These are phyloP conservation scores for Isatis lusitanica DNA, from an alignment of 441 rosid genomes.

Conservation along the genomic window DNA sequence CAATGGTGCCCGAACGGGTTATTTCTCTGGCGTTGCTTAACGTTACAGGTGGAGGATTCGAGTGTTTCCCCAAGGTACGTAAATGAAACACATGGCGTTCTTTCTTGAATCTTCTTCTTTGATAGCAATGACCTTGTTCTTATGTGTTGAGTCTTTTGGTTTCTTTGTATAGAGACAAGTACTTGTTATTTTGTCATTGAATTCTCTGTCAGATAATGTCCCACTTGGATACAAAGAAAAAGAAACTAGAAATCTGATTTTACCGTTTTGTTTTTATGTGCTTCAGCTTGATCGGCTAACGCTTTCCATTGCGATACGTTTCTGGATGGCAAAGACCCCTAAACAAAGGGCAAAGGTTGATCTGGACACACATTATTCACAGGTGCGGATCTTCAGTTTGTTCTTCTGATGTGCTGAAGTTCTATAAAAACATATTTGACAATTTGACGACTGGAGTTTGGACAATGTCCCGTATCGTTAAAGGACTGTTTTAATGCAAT, in stretches of 20 bases:
- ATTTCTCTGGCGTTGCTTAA: constrained; percentile 84
- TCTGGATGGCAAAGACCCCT: constrained; percentile 85
- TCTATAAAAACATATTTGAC: not conserved
- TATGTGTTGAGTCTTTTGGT: constrained; percentile 4
- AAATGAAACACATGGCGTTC: not conserved
- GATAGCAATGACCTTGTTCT: not conserved
- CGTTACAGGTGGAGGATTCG: constrained; percentile 96
- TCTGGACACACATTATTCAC: constrained; percentile 89
- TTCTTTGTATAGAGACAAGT: constrained; percentile 8
- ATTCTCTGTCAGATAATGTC: not conserved
- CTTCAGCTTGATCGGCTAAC: constrained; percentile 70
- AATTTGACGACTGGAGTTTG: not conserved
- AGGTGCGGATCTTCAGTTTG: constrained; percentile 43
- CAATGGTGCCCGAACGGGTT: constrained; percentile 79
- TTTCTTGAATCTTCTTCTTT: constrained; percentile 14
- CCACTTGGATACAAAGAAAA: constrained; percentile 5
- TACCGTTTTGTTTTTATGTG: constrained; percentile 25
- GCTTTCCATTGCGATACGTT: constrained; percentile 77
- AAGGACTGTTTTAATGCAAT: not conserved
- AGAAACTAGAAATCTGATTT: not conserved
- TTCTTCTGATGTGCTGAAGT: not conserved
- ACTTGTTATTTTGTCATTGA: not conserved
- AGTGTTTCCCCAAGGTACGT: constrained; percentile 89
- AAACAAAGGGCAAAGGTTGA: constrained; percentile 94
- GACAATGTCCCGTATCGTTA: not conserved